phyloP scores from a whole-genome alignment of 345 rosid species.

The Chamaenerion angustifolium region DNA sequence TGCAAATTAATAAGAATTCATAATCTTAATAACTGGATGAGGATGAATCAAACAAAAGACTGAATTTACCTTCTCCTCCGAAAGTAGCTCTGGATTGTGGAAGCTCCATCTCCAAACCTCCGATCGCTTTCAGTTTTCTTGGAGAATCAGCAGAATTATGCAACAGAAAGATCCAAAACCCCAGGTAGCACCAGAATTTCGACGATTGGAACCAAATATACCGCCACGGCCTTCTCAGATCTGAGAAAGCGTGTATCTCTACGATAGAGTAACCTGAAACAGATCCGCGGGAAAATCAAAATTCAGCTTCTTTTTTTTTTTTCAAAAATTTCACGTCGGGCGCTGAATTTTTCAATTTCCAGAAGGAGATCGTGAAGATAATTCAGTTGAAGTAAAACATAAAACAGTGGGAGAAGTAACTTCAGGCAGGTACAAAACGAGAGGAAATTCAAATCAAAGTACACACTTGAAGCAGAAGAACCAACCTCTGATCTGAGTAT shows the following conservation, averaged over 20 bases:
- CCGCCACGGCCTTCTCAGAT: slow-evolving; percentile 4
- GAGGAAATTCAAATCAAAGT: slow-evolving; percentile 6
- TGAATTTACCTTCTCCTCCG: slow-evolving; percentile 44
- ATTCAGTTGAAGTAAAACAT: not conserved
- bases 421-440: not conserved
- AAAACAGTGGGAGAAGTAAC: not conserved
- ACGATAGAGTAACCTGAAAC: not conserved
- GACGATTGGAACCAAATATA: slow-evolving; percentile 1
- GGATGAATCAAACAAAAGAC: not conserved
- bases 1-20: slow-evolving; percentile 13
- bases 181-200: not conserved
- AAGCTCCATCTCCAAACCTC: slow-evolving; percentile 53
- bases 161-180: not conserved
- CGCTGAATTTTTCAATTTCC: too few relatives aligned
- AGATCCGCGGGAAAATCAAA: not conserved
- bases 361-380: not conserved
- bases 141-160: slow-evolving; percentile 9
- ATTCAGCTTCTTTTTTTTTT: too few relatives aligned
- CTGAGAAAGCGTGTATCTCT: slow-evolving; percentile 8
- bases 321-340: too few relatives aligned
- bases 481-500: slow-evolving; percentile 28
- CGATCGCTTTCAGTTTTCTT: not conserved
- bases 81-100: slow-evolving; percentile 54
- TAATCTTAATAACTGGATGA: slow-evolving; percentile 4
- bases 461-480: not conserved